Conservation (phyloP, 768 basidiomycete species). For the Collybia sordida region DNA sequence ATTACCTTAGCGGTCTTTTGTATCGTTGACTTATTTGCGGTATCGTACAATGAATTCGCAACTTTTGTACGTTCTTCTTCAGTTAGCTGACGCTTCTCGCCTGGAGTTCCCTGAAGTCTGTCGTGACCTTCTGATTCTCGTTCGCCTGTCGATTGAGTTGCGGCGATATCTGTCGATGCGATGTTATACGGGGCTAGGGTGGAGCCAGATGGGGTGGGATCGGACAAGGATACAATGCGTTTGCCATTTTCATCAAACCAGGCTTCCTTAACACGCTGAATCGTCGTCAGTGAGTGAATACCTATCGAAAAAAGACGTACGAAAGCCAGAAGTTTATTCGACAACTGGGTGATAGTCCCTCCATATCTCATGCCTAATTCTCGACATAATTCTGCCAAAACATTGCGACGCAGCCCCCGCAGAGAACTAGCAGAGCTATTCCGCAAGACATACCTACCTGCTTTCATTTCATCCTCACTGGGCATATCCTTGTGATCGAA, state of each 20-base stretch:
- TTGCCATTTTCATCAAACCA: neutral
- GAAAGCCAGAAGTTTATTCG: neutral
- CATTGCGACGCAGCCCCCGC: neutral
- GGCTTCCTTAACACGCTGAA: neutral
- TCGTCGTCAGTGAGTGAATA: neutral
- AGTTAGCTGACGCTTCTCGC: no score
- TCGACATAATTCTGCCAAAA: neutral
- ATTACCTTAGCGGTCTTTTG: no score
- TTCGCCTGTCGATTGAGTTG: neutral
- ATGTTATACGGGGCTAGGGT: no score
- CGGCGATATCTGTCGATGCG: no score
- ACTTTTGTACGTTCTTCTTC: no score
- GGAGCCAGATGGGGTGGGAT: no score
- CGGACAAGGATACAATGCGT: no score
- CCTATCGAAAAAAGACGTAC: neutral
- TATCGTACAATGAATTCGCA: no score
- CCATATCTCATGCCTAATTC: neutral
- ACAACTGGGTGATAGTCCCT: neutral
- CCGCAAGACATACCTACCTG: neutral
- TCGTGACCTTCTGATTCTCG: no score
- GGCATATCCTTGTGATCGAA: conserved; percentile 1
- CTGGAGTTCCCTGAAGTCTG: no score
- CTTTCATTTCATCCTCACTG: neutral
- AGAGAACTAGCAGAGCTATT: neutral
- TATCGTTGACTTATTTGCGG: no score